A percentile compares a stretch with the other conserved stretches of the same genome.
These are phyloP conservation scores for Solanum bukasovii DNA, from an alignment of 257 asterid species.

Conservation along the genomic window DNA sequence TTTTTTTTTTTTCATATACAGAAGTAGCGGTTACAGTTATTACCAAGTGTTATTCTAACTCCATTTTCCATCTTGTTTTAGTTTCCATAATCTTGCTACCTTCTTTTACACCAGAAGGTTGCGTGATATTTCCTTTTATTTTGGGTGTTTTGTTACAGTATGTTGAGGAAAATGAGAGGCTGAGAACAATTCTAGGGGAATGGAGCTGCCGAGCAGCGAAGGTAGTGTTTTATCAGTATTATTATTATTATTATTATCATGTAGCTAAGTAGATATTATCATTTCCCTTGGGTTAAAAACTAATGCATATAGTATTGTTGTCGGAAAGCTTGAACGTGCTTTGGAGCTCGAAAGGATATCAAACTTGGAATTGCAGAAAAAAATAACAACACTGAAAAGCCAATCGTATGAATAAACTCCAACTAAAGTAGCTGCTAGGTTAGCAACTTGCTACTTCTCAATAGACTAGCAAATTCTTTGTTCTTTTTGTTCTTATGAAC, in stretches of 20 bases:
- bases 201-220: constrained; percentile 96
- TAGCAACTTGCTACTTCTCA: background rate
- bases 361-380: constrained; percentile 80
- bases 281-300: background rate
- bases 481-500: background rate
- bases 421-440: background rate
- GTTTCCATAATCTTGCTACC: background rate
- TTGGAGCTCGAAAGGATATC: constrained; percentile 67
- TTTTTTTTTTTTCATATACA: background rate
- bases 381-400: constrained; percentile 32
- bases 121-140: background rate
- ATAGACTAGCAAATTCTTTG: background rate
- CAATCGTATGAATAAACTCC: constrained; percentile 9
- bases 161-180: constrained; percentile 92
- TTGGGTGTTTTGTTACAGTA: constrained; percentile 25
- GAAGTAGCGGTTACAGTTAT: background rate
- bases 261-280: background rate
- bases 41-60: background rate
- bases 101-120: background rate
- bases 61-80: background rate
- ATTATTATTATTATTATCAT: background rate
- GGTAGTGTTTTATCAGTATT: constrained; percentile 28
- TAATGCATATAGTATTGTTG: constrained; percentile 6
- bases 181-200: constrained; percentile 89
- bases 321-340: constrained; percentile 79